phyloP scores from a whole-genome alignment of 129 eudicot genomes.

The Lactuca saligna region DNA sequence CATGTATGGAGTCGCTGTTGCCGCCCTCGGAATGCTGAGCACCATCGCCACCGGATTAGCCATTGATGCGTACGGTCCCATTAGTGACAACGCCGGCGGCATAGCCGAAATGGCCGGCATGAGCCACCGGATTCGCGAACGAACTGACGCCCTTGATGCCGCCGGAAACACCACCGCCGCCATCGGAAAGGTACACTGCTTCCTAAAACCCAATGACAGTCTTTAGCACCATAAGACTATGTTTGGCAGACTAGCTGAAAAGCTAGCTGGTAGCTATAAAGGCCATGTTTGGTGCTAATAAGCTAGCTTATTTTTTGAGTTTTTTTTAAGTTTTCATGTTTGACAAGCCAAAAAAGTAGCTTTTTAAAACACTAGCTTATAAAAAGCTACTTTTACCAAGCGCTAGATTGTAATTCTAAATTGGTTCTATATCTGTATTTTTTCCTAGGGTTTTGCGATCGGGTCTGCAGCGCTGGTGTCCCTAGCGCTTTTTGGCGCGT shows the following conservation, averaged over 20 bases:
- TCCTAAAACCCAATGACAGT: too few relatives aligned
- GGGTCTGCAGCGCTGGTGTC: constrained; percentile 93
- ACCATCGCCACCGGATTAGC: constrained; percentile 90
- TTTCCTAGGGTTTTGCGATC: constrained; percentile 69
- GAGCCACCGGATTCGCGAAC: constrained; percentile 79
- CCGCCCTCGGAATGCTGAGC: constrained; percentile 88
- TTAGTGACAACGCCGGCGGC: constrained; percentile 91
- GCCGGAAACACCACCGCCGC: constrained; percentile 94
- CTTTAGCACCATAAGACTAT: too few relatives aligned
- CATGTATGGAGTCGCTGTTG: constrained; percentile 83
- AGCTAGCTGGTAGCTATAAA: too few relatives aligned
- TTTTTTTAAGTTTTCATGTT: too few relatives aligned
- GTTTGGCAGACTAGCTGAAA: too few relatives aligned
- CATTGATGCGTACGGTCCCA: constrained; percentile 87
- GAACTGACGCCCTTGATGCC: constrained; percentile 89
- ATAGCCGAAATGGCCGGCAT: constrained; percentile 94
- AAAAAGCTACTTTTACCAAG: too few relatives aligned
- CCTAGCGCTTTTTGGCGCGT: constrained; percentile 81
- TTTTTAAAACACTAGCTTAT: too few relatives aligned
- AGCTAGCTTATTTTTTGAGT: too few relatives aligned
- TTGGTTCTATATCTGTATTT: background rate
- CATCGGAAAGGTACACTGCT: constrained; percentile 60
- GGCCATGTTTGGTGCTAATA: too few relatives aligned
- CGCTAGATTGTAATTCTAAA: background rate
- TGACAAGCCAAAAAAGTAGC: too few relatives aligned